Conservation (phyloP, 1,284 basidiomycete species). For the Ustilago crameri region DNA sequence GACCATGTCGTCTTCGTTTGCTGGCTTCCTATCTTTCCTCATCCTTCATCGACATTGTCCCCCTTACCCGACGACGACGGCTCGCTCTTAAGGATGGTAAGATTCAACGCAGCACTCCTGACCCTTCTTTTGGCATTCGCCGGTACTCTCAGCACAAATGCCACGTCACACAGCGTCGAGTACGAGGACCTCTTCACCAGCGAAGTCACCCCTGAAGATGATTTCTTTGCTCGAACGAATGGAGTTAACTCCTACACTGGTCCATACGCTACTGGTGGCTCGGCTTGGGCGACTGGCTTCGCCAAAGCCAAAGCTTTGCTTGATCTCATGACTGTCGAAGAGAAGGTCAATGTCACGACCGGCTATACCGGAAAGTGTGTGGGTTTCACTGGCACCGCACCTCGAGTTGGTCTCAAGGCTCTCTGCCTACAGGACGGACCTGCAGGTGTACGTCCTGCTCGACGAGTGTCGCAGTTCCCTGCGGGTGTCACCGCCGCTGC, state of each 20-base stretch:
- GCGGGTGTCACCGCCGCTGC: slow-evolving; percentile 79
- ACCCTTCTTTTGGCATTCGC: background rate
- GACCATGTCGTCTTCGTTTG: too few relatives aligned
- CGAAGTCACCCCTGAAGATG: too few relatives aligned
- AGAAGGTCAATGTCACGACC: slow-evolving; percentile 70
- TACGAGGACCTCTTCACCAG: slow-evolving; percentile 7
- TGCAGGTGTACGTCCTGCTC: slow-evolving; percentile 73
- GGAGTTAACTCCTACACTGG: slow-evolving; percentile 35
- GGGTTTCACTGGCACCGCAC: slow-evolving; percentile 69
- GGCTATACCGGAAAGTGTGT: slow-evolving; percentile 57
- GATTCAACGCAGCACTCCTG: background rate
- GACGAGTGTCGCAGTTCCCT: slow-evolving; percentile 73
- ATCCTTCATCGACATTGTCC: too few relatives aligned
- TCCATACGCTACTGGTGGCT: slow-evolving; percentile 40
- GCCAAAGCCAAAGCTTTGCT: slow-evolving; percentile 70
- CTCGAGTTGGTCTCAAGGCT: slow-evolving; percentile 75
- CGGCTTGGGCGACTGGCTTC: slow-evolving; percentile 74
- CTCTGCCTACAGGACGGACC: slow-evolving; percentile 74
- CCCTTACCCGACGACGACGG: background rate
- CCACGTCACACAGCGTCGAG: background rate
- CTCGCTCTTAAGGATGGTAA: background rate
- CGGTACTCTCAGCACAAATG: slow-evolving; percentile 7
- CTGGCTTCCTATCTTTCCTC: too few relatives aligned
- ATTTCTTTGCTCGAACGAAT: slow-evolving; percentile 16
- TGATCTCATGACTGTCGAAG: slow-evolving; percentile 69